These are phyloP conservation scores for Blepharisma undulans DNA, from an alignment of 169 alveolate species.

Conservation along the genomic window DNA sequence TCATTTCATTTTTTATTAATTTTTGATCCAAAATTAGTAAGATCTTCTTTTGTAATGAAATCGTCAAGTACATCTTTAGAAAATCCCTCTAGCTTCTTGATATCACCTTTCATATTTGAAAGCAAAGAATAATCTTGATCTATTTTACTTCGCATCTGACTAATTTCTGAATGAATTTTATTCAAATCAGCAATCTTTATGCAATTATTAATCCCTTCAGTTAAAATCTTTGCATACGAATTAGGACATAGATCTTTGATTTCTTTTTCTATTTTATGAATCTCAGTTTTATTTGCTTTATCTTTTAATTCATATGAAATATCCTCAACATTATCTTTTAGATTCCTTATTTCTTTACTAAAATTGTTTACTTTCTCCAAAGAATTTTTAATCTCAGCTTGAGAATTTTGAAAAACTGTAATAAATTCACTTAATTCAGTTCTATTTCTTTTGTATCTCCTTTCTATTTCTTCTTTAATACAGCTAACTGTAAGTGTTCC, in stretches of 20 bases:
- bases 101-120: neutral
- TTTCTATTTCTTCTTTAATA: conserved; percentile 8
- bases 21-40: neutral
- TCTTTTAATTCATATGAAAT: neutral
- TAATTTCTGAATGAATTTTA: neutral
- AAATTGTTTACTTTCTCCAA: neutral
- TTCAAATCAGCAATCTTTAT: neutral
- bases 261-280: neutral
- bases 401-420: neutral
- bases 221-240: neutral
- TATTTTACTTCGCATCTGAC: neutral
- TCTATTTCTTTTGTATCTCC: neutral
- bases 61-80: neutral
- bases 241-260: neutral
- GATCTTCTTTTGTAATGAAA: neutral
- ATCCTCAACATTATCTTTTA: neutral
- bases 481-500: neutral
- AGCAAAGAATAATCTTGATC: neutral
- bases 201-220: neutral
- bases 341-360: neutral
- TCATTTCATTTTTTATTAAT: neutral
- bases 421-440: neutral
- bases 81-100: neutral
- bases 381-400: neutral
- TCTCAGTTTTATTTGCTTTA: conserved; percentile 1